phyloP scores from a whole-genome alignment of 2,329 filamentous ascomycete species.

The Pestalotiopsis sp. region DNA sequence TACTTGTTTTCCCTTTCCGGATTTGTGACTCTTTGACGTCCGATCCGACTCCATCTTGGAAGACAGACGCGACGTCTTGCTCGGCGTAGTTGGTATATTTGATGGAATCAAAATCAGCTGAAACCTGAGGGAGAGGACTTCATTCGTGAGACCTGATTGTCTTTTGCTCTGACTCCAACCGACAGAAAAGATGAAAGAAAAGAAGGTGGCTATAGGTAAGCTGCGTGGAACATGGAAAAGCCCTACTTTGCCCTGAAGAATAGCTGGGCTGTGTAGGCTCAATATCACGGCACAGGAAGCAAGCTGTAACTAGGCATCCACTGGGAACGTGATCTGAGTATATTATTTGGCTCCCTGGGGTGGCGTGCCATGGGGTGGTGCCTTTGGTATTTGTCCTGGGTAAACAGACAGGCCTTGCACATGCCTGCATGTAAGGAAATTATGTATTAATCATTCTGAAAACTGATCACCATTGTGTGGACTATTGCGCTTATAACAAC shows the following conservation, averaged over 20 bases:
- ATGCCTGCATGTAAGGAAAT: neutral
- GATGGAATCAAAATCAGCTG: too few species aligned
- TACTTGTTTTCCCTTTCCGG: neutral
- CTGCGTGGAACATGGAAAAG: neutral
- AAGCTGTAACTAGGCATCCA: too few species aligned
- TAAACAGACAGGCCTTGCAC: neutral
- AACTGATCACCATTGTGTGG: neutral
- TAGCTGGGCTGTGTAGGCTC: too few species aligned
- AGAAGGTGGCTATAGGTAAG: neutral
- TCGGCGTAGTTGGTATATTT: too few species aligned
- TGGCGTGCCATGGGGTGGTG: neutral
- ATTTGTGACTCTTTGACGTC: neutral
- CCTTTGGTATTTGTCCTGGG: too few species aligned
- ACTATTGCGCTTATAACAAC: neutral
- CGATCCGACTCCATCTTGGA: neutral
- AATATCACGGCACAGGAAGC: too few species aligned
- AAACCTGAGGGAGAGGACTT: too few species aligned
- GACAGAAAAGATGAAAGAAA: neutral
- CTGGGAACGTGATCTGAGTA: neutral
- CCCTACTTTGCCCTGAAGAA: too few species aligned
- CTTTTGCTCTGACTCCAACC: neutral
- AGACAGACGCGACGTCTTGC: neutral
- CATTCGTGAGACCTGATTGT: too few species aligned
- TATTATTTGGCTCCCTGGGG: neutral
- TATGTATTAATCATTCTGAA: neutral